phyloP scores from a whole-genome alignment of 768 basidiomycete species.

The Kwoniella pini region DNA sequence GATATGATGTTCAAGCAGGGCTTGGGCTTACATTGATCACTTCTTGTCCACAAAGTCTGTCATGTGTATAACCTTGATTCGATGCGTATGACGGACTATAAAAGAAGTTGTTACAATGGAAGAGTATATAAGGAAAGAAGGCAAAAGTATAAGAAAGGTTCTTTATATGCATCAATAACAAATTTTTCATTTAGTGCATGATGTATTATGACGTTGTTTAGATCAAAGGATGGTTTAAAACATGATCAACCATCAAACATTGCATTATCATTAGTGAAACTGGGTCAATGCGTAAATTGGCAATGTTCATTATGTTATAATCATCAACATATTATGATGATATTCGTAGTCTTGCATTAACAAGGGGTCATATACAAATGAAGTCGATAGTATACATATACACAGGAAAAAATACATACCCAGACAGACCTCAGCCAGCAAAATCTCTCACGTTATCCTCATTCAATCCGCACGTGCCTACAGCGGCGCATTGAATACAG shows the following conservation, averaged over 20 bases:
- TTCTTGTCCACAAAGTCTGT: too few relatives aligned
- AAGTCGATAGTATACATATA: neutral
- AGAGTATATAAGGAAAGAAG: neutral
- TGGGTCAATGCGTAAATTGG: neutral
- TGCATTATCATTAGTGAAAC: neutral
- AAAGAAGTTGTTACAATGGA: neutral
- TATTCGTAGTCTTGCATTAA: too few relatives aligned
- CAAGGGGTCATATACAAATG: too few relatives aligned
- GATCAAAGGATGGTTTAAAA: neutral
- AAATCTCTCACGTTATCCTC: too few relatives aligned
- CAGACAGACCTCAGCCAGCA: too few relatives aligned
- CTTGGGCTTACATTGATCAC: neutral
- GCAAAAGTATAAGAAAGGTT: neutral
- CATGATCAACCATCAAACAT: neutral
- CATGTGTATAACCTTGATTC: too few relatives aligned
- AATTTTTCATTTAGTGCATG: neutral
- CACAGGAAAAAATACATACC: neutral
- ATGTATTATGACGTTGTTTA: neutral
- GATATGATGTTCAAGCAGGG: neutral
- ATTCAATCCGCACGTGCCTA: too few relatives aligned
- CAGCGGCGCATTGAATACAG: slow-evolving; percentile 7
- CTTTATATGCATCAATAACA: too few relatives aligned
- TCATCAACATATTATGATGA: neutral
- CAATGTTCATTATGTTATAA: neutral
- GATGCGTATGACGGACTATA: too few relatives aligned